Conservation (phyloP, 1,139 yeast genomes). For the Magnusiomyces ingens region DNA sequence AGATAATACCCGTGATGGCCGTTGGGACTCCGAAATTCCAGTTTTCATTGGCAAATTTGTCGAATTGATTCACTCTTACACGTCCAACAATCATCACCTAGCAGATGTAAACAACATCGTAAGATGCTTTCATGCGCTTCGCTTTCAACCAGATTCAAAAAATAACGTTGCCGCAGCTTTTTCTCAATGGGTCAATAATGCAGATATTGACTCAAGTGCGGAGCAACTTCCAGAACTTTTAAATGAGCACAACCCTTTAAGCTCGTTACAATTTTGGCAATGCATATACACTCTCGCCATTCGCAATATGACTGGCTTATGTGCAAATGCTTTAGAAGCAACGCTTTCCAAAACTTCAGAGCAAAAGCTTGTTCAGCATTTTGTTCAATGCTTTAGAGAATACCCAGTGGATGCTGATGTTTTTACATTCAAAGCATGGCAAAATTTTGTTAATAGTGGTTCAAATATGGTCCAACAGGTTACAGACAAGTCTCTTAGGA, state of each 20-base stretch:
- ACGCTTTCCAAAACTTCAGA: slow-evolving; percentile 14
- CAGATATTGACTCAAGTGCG: too few relatives aligned
- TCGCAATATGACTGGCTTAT: slow-evolving; percentile 61
- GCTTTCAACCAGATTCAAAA: slow-evolving; percentile 18
- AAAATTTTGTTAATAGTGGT: slow-evolving; percentile 18
- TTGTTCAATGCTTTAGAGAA: slow-evolving; percentile 20
- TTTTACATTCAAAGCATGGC: slow-evolving; percentile 25
- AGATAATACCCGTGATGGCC: slow-evolving; percentile 12
- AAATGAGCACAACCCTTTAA: too few relatives aligned
- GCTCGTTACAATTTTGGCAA: slow-evolving; percentile 47
- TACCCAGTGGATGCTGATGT: slow-evolving; percentile 18
- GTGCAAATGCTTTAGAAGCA: slow-evolving; percentile 17
- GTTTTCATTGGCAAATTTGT: slow-evolving; percentile 13
- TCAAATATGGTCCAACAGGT: slow-evolving; percentile 12
- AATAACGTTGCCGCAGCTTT: slow-evolving; percentile 18
- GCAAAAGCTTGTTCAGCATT: slow-evolving; percentile 18
- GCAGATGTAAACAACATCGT: slow-evolving; percentile 23
- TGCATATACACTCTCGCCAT: slow-evolving; percentile 50
- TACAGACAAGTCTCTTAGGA: slow-evolving; percentile 11
- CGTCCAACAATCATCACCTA: slow-evolving; percentile 13
- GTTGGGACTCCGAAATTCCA: slow-evolving; percentile 12
- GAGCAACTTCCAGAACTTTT: too few relatives aligned
- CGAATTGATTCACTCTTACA: slow-evolving; percentile 11
- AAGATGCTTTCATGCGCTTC: slow-evolving; percentile 20
- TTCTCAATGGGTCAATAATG: slow-evolving; percentile 25